Conservation (phyloP, 2,329 filamentous ascomycete genomes). For the Rutstroemia sp. region DNA sequence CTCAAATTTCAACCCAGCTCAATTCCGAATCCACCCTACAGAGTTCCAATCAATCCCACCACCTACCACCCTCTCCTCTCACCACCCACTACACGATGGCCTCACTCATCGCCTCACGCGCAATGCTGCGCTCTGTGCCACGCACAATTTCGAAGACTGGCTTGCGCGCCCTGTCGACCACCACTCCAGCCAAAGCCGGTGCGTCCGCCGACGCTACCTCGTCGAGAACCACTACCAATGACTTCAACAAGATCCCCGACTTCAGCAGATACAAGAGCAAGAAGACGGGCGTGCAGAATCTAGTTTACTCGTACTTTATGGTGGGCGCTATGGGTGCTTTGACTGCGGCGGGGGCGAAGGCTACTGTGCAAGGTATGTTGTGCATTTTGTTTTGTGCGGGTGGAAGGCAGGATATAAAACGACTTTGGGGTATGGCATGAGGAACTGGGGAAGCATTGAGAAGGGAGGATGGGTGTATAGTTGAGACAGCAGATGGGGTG, state of each 20-base stretch:
- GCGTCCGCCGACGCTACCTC: conserved; percentile 1
- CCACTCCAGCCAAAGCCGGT: conserved; percentile 17
- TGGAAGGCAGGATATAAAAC: not conserved
- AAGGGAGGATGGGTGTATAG: not conserved
- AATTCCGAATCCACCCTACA: conserved; percentile 6
- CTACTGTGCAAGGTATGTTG: conserved; percentile 87
- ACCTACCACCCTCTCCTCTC: conserved; percentile 5
- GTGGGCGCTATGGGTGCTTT: conserved; percentile 91
- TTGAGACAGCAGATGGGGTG: conserved; percentile 3
- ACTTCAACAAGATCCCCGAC: conserved; percentile 62
- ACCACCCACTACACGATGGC: conserved; percentile 43
- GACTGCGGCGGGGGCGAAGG: conserved; percentile 90
- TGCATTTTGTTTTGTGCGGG: conserved; percentile 1
- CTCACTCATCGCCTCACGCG: conserved; percentile 61
- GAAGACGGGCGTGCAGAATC: conserved; percentile 61
- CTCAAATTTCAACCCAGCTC: conserved; percentile 8
- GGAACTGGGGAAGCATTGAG: not conserved
- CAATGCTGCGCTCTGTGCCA: conserved; percentile 55
- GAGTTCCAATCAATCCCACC: not conserved
- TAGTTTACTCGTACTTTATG: conserved; percentile 97
- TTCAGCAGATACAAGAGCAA: conserved; percentile 82
- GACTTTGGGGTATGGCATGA: not conserved
- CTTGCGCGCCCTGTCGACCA: conserved; percentile 49
- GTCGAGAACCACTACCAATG: conserved; percentile 1
- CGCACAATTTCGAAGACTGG: conserved; percentile 26